Evolutionary conservation across 169 alveolate genomes (phyloP), one percentile per base, ranked within the genome.

Genomic region (Prorocentrum cordatum): DNA sequence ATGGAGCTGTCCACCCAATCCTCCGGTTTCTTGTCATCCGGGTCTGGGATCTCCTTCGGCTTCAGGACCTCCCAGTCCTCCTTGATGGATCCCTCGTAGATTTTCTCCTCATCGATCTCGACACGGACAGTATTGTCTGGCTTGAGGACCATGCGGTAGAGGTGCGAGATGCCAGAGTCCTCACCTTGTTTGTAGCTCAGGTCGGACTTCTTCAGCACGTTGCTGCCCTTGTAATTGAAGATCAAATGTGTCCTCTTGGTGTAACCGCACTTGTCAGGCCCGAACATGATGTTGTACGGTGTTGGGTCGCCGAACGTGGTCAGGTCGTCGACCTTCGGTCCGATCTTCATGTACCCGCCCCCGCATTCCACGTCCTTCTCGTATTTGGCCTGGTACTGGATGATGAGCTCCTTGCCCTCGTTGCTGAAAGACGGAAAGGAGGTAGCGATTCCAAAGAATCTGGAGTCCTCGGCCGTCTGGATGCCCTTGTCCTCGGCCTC

Each of bases 241-340:
- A 88, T 88, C 80, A 88, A 62, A 75, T 88, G 92, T 32, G 92
- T 88, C 6, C 92, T 89, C 83, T 71, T 62, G 59, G 35, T 75
- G 75, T 62, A 73, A 68, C 90, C 90, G 66, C 92, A 88, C 90
- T 88, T 73, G 75, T 88, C 92, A 5, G 92, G 92, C 20, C 92
- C 92, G 39, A 88, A 88, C 92, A 88, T 88, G 88, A 88, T 88
- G 73, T 88, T 88, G 84, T 83, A 83, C n/a, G 72, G 73, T 7
- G 91, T 83, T 26, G 91, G 91, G 68, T 83, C 91, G 22, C 91
- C 91, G 36, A 83, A 83, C 33, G 26, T 32, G 38, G n/a, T 50
- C 24, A 83, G 83, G 6, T 83, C 83, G 6, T 36, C 24, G 38
- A 67, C n/a, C 84, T 67, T 83, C 22, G 91, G 91, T 31, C 91